A percentile compares a stretch with the other conserved stretches of the same genome.
Evolutionary conservation across 2,329 filamentous ascomycete species (phyloP).

Genomic region (Biscogniauxia mediterranea): DNA sequence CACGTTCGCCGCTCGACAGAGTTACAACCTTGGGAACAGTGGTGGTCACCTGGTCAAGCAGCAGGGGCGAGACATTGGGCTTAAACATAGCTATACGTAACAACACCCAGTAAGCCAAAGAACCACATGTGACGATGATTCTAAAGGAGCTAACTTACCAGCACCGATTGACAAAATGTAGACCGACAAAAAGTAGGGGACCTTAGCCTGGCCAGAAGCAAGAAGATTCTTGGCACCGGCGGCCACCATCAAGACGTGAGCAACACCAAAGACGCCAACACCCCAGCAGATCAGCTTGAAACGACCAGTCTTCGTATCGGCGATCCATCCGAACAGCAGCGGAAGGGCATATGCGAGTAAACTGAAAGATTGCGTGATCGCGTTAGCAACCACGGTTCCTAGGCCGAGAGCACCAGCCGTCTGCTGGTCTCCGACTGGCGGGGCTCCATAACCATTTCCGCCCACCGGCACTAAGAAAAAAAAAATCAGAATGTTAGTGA

Average conservation of each 20-base stretch:
- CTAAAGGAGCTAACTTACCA: slow-evolving; percentile 42
- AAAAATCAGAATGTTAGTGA: slow-evolving; percentile 2
- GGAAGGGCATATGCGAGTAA: slow-evolving; percentile 59
- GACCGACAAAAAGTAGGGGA: slow-evolving; percentile 53
- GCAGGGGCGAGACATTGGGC: slow-evolving; percentile 66
- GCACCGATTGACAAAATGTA: slow-evolving; percentile 59
- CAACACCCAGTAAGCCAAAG: background rate
- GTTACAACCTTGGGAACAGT: slow-evolving; percentile 54
- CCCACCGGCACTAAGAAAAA: slow-evolving; percentile 43
- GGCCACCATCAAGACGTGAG: slow-evolving; percentile 66
- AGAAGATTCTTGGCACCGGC: slow-evolving; percentile 51
- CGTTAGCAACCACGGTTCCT: slow-evolving; percentile 53
- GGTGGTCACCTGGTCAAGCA: slow-evolving; percentile 63
- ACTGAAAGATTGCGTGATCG: slow-evolving; percentile 52
- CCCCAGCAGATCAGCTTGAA: slow-evolving; percentile 71
- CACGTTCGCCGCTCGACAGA: slow-evolving; percentile 55
- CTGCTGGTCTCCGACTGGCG: slow-evolving; percentile 38
- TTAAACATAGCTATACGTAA: slow-evolving; percentile 56
- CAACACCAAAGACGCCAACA: slow-evolving; percentile 64
- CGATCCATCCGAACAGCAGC: slow-evolving; percentile 53
- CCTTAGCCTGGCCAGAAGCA: slow-evolving; percentile 44
- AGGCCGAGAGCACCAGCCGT: slow-evolving; percentile 59
- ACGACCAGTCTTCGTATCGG: slow-evolving; percentile 68
- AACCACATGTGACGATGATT: too few species aligned
- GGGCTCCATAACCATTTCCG: slow-evolving; percentile 46